These are phyloP conservation scores for Huntiella savannae DNA, from an alignment of 2,329 filamentous ascomycete species.

Conservation along the genomic window DNA sequence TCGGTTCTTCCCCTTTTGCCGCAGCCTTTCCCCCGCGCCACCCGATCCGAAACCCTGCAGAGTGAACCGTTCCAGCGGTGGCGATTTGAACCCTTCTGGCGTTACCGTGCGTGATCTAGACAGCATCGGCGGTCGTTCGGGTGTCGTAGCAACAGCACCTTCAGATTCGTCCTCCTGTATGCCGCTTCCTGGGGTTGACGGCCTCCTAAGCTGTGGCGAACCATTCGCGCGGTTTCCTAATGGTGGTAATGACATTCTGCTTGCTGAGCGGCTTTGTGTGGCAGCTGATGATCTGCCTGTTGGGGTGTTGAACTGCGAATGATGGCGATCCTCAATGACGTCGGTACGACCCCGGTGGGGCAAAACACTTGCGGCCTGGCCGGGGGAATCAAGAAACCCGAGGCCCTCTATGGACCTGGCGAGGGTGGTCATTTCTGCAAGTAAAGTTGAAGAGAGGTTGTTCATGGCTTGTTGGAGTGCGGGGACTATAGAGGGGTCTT, in stretches of 20 bases:
- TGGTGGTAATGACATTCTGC: slow-evolving; percentile 70
- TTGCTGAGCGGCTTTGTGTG: slow-evolving; percentile 32
- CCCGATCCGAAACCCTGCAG: slow-evolving; percentile 54
- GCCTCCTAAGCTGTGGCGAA: slow-evolving; percentile 27
- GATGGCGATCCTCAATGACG: slow-evolving; percentile 25
- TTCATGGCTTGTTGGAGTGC: slow-evolving; percentile 59
- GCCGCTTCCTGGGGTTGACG: slow-evolving; percentile 30
- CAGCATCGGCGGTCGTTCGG: slow-evolving; percentile 13
- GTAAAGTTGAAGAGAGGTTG: slow-evolving; percentile 52
- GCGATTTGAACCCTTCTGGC: slow-evolving; percentile 28
- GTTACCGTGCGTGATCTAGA: slow-evolving; percentile 21
- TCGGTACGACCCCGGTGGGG: slow-evolving; percentile 10
- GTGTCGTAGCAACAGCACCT: slow-evolving; percentile 25
- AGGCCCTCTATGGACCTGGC: slow-evolving; percentile 55
- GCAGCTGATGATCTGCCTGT: slow-evolving; percentile 33
- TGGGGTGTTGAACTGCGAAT: slow-evolving; percentile 34
- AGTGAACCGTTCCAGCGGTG: slow-evolving; percentile 36
- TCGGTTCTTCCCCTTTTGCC: slow-evolving; percentile 64
- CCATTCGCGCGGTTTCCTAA: slow-evolving; percentile 24
- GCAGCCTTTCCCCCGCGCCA: slow-evolving; percentile 55
- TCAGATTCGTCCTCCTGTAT: slow-evolving; percentile 19
- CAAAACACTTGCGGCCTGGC: slow-evolving; percentile 24
- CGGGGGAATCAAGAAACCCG: slow-evolving; percentile 61
- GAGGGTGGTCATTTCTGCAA: slow-evolving; percentile 57
- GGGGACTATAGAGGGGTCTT: slow-evolving; percentile 23